A percentile compares a stretch with the other conserved stretches of the same genome.
Conservation (phyloP, 176 grass and related monocot genomes). For the Musa beccarii region DNA sequence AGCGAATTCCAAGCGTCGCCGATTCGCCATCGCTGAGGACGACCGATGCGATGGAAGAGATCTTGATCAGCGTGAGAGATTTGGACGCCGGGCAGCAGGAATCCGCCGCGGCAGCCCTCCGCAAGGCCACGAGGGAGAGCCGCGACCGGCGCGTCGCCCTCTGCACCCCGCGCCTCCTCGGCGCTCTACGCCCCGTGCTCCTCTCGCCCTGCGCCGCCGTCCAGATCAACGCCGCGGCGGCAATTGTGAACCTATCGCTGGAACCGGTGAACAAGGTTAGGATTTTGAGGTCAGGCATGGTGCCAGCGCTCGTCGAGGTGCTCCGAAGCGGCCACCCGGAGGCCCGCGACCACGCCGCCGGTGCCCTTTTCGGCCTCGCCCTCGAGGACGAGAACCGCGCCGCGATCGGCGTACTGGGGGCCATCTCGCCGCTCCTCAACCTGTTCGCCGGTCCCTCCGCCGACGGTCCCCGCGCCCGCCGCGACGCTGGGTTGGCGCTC, state of each 20-base stretch:
- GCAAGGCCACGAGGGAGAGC: slow-evolving; percentile 63
- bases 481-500: slow-evolving; percentile 74
- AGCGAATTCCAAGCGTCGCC: not conserved
- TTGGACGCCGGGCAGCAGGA: slow-evolving; percentile 37
- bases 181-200: slow-evolving; percentile 62
- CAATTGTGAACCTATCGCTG: slow-evolving; percentile 73
- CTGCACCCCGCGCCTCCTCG: slow-evolving; percentile 69
- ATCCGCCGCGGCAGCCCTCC: slow-evolving; percentile 46
- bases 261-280: slow-evolving; percentile 61
- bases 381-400: slow-evolving; percentile 87
- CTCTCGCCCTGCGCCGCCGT: slow-evolving; percentile 38
- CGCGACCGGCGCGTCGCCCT: slow-evolving; percentile 35
- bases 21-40: not conserved
- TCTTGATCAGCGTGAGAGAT: slow-evolving; percentile 36
- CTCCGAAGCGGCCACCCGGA: slow-evolving; percentile 47
- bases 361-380: slow-evolving; percentile 75
- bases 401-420: slow-evolving; percentile 73
- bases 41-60: slow-evolving; percentile 48
- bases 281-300: slow-evolving; percentile 69
- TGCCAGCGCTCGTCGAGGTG: slow-evolving; percentile 61
- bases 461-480: slow-evolving; percentile 36
- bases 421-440: slow-evolving; percentile 60
- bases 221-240: slow-evolving; percentile 63
- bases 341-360: slow-evolving; percentile 71
- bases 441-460: slow-evolving; percentile 27